Base-by-base conservation (phyloP, 345 rosid species). In the Melastoma malabathricum region DNA sequence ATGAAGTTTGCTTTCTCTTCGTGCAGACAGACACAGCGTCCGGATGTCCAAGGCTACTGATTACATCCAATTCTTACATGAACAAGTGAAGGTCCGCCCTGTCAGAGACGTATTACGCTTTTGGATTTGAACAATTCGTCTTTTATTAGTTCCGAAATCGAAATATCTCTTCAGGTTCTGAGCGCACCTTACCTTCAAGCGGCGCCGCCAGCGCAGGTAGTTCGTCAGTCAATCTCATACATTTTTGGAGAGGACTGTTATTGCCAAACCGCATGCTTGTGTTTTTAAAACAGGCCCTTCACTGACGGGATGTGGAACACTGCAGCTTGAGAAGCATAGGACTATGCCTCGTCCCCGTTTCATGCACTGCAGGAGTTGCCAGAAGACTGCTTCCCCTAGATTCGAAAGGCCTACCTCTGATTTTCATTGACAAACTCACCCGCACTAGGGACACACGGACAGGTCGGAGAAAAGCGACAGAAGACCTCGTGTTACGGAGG, bases 11-110 rank as follows among this genome's bases (percentile, higher is more conserved):
- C 64, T 17, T 50, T 54, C 38, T 4, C 48, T 47, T 46, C 29
- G 44, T 38, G 60, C 94, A 86, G 97, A 89, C 98, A 0, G 98
- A 92, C 68, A 92, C 98, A 47, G 96, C 96, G 48, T 92, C 98
- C 3, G 98, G 52, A 88, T 92, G 58, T 64, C 54, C 31, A 95
- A 84, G 65, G 82, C 96, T 5, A 75, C 73, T 84, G 84, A 82
- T 6, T 92, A 92, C 79, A 92, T 92, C 44, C 80, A 58, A 60
- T 92, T 92, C 71, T 93, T 87, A 53, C 98, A 92, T 3, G 96
- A 92, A 55, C 98, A 92, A 84, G 90, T 92, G 44, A 81, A 87
- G 95, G 98, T 92, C 52, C 34, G 83, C 45, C 47, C 47, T 18
- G 52, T 64, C 44, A 29, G 20, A 56, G 14, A 15, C 0, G 13